phyloP scores from a whole-genome alignment of 2,329 filamentous ascomycete genomes.

The Phialemoniopsis sp. region DNA sequence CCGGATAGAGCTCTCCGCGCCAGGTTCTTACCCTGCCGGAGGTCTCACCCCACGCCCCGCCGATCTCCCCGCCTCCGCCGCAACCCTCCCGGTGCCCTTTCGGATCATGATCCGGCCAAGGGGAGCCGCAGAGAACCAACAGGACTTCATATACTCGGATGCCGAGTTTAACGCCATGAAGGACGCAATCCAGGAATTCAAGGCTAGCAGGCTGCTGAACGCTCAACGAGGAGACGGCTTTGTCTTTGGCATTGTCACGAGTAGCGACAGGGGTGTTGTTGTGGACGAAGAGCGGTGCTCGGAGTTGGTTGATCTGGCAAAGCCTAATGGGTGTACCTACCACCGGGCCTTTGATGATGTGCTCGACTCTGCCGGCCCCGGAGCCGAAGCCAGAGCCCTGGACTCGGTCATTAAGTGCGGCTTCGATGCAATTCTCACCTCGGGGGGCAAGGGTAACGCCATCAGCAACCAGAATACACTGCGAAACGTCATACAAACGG shows the following conservation, averaged over 20 bases:
- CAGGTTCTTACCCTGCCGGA: slow-evolving; percentile 43
- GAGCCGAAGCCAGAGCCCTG: slow-evolving; percentile 20
- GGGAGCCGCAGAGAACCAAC: slow-evolving; percentile 14
- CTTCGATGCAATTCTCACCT: slow-evolving; percentile 48
- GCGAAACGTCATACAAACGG: slow-evolving; percentile 23
- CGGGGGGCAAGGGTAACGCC: slow-evolving; percentile 41
- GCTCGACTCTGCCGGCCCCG: slow-evolving; percentile 12
- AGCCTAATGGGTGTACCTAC: slow-evolving; percentile 42
- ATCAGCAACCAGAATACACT: slow-evolving; percentile 32
- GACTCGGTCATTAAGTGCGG: slow-evolving; percentile 32
- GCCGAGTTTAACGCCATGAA: slow-evolving; percentile 40
- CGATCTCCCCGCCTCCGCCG: slow-evolving; percentile 23
- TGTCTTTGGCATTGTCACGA: slow-evolving; percentile 45
- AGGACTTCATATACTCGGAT: slow-evolving; percentile 45
- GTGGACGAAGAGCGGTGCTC: slow-evolving; percentile 36
- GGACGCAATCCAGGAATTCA: slow-evolving; percentile 30
- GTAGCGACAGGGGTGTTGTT: slow-evolving; percentile 4
- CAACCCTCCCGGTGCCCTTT: slow-evolving; percentile 29
- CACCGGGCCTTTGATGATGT: slow-evolving; percentile 53
- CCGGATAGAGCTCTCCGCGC: slow-evolving; percentile 50
- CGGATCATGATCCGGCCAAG: slow-evolving; percentile 54
- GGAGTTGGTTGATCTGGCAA: slow-evolving; percentile 34
- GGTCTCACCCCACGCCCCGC: slow-evolving; percentile 44
- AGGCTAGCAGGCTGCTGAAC: slow-evolving; percentile 28
- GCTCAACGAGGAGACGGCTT: slow-evolving; percentile 46